A percentile compares a stretch with the other conserved stretches of the same genome.
phyloP scores from a whole-genome alignment of 495 filamentous ascomycete species.

The Neurospora hispaniola region DNA sequence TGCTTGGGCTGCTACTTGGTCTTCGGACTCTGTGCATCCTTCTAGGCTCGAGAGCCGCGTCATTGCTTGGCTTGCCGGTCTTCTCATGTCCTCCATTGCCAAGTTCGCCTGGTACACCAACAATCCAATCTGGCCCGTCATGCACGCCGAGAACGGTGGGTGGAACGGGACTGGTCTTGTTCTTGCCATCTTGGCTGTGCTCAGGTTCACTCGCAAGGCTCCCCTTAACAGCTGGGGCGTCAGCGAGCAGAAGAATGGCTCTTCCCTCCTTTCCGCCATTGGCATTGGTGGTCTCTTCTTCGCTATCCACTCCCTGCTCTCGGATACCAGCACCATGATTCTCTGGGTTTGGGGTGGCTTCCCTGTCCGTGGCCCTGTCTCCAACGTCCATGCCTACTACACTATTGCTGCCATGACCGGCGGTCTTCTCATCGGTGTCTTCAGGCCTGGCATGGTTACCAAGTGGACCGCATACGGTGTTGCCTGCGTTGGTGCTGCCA shows the following conservation, averaged over 20 bases:
- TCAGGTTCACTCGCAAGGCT: constrained; percentile 54
- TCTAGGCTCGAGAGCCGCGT: constrained; percentile 69
- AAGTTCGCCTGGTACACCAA: constrained; percentile 96
- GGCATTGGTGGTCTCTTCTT: constrained; percentile 82
- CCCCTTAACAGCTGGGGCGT: constrained; percentile 39
- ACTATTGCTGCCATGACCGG: constrained; percentile 79
- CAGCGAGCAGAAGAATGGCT: constrained; percentile 44
- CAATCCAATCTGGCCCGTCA: constrained; percentile 94
- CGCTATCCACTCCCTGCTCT: constrained; percentile 83
- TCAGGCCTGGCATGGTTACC: constrained; percentile 54
- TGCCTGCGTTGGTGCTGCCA: constrained; percentile 65
- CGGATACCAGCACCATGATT: constrained; percentile 98
- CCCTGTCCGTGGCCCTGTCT: constrained; percentile 79
- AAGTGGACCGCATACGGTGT: constrained; percentile 76
- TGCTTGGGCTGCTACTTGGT: constrained; percentile 71
- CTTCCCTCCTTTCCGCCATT: constrained; percentile 58
- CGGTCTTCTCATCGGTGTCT: constrained; percentile 71
- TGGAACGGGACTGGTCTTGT: constrained; percentile 78
- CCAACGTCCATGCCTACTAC: constrained; percentile 76
- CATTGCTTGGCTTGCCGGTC: constrained; percentile 67
- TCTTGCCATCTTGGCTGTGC: constrained; percentile 63
- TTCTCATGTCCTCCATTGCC: constrained; percentile 73
- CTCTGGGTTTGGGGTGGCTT: constrained; percentile 99
- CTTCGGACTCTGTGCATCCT: constrained; percentile 63
- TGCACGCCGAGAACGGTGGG: constrained; percentile 81